phyloP scores from a whole-genome alignment of 805 yeast genomes.

The Candida bentonensis region DNA sequence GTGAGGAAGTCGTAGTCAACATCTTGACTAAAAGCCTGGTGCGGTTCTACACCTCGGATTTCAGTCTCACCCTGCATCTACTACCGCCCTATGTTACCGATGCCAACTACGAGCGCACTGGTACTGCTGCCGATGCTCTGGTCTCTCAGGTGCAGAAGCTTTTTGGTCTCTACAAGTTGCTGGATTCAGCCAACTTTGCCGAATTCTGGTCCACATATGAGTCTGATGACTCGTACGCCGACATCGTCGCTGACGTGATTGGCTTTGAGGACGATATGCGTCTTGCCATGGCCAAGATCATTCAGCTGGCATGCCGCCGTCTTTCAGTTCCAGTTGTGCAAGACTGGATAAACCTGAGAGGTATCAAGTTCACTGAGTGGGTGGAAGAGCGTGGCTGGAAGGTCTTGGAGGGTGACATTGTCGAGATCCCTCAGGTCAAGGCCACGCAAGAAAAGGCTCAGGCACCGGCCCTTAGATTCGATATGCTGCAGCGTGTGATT shows the following conservation, averaged over 20 bases:
- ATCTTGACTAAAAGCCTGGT: conserved; percentile 28
- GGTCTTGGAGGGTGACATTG: conserved; percentile 13
- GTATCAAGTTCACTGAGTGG: conserved; percentile 16
- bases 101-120: conserved; percentile 13
- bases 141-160: conserved; percentile 17
- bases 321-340: conserved; percentile 16
- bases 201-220: conserved; percentile 21
- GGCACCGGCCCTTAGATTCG: not conserved
- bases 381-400: conserved; percentile 16
- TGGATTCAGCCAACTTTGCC: conserved; percentile 19
- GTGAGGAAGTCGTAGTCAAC: conserved; percentile 26
- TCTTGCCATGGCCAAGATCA: conserved; percentile 17
- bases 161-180: conserved; percentile 16
- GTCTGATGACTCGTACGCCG: conserved; percentile 20
- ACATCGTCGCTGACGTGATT: conserved; percentile 20
- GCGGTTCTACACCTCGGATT: conserved; percentile 29
- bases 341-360: conserved; percentile 18
- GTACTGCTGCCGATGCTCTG: conserved; percentile 14
- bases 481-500: not conserved
- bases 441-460: not conserved
- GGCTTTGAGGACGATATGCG: conserved; percentile 22
- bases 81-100: conserved; percentile 27
- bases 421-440: conserved; percentile 5
- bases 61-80: conserved; percentile 30
- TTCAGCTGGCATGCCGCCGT: conserved; percentile 16